These are phyloP conservation scores for Dothidotthia symphoricarpi DNA, from an alignment of 2,329 filamentous ascomycete genomes.

Conservation along the genomic window DNA sequence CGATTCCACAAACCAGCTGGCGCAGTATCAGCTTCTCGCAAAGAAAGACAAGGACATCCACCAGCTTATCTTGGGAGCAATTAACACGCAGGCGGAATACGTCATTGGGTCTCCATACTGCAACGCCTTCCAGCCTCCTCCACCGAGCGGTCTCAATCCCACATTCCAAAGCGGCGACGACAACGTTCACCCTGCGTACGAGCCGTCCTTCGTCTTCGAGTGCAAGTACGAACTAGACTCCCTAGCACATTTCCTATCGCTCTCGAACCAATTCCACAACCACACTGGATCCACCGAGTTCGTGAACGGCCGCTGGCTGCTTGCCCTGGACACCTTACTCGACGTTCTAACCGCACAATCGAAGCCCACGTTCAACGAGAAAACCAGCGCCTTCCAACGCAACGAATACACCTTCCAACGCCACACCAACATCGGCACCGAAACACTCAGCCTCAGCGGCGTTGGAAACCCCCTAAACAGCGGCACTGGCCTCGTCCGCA, in stretches of 20 bases:
- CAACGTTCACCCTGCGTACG: conserved; percentile 79
- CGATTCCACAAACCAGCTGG: conserved; percentile 89
- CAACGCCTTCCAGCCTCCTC: conserved; percentile 95
- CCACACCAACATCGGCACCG: conserved; percentile 75
- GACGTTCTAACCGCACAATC: conserved; percentile 75
- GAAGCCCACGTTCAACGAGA: conserved; percentile 71
- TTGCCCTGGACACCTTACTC: conserved; percentile 72
- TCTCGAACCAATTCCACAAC: conserved; percentile 83
- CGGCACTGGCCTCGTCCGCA: conserved; percentile 82
- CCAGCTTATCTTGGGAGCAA: conserved; percentile 82
- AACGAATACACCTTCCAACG: conserved; percentile 90
- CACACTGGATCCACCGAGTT: conserved; percentile 77
- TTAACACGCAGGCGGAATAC: conserved; percentile 94
- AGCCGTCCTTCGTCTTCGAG: conserved; percentile 84
- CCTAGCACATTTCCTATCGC: conserved; percentile 81
- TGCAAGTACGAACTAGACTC: conserved; percentile 99
- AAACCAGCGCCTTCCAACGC: conserved; percentile 61
- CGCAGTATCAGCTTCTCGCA: conserved; percentile 82
- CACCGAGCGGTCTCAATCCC: conserved; percentile 70
- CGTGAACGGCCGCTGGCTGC: conserved; percentile 73
- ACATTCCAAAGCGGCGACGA: conserved; percentile 81
- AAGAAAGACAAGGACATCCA: conserved; percentile 76
- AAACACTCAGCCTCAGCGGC: conserved; percentile 79
- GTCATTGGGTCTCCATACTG: conserved; percentile 95
- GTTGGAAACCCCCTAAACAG: conserved; percentile 87